These are phyloP conservation scores for Raphidocelis subcapitata DNA, from an alignment of 139 green algal genomes.

Conservation along the genomic window DNA sequence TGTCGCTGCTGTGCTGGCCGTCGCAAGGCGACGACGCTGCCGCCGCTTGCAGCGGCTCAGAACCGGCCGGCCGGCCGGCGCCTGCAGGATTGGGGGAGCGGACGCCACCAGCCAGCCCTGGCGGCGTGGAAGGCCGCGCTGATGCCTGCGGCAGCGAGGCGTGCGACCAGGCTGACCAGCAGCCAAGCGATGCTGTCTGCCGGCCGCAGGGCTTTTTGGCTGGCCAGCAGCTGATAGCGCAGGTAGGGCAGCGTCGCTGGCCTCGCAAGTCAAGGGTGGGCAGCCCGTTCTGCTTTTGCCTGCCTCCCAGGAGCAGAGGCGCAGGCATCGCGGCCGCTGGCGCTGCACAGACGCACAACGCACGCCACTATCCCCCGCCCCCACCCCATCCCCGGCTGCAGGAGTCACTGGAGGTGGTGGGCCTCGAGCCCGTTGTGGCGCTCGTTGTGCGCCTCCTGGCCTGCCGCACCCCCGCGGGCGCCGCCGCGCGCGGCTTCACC, in stretches of 20 bases:
- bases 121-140: not conserved
- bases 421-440: not conserved
- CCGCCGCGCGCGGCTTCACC: not conserved
- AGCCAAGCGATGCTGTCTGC: constrained; percentile 6
- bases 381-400: not conserved
- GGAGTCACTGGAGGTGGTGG: not conserved
- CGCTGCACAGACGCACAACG: not conserved
- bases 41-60: not conserved
- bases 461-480: too few relatives aligned
- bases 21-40: not conserved
- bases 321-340: too few relatives aligned
- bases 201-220: constrained; percentile 15
- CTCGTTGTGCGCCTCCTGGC: not conserved
- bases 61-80: not conserved
- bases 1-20: not conserved
- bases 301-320: too few relatives aligned
- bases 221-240: not conserved
- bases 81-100: not conserved
- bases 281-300: too few relatives aligned
- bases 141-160: not conserved
- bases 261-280: not conserved
- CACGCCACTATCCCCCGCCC: not conserved
- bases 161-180: not conserved
- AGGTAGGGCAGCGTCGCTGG: not conserved
- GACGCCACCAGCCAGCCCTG: not conserved